These are phyloP conservation scores for Stentor coeruleus DNA, from an alignment of 73 alveolate genomes.

Conservation along the genomic window DNA sequence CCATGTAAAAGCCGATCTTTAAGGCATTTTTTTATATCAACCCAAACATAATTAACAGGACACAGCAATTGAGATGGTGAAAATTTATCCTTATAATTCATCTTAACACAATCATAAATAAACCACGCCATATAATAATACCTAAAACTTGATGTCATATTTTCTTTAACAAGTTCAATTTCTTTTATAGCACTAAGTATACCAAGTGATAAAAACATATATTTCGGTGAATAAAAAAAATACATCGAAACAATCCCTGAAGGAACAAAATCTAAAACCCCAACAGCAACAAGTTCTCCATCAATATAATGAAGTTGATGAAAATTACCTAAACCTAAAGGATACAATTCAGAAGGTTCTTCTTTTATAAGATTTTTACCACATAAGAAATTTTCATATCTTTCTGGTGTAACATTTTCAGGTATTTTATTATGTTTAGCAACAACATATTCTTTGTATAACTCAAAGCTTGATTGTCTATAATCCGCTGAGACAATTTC, in stretches of 20 bases:
- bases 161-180: conserved; percentile 72
- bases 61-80: conserved; percentile 69
- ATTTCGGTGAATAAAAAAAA: conserved; percentile 89
- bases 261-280: conserved; percentile 82
- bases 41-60: conserved; percentile 65
- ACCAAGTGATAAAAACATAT: conserved; percentile 78
- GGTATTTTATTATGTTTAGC: conserved; percentile 48
- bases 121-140: conserved; percentile 79
- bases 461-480: conserved; percentile 39
- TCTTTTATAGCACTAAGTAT: conserved; percentile 81
- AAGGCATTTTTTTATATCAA: conserved; percentile 40
- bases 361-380: conserved; percentile 39
- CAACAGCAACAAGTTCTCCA: conserved; percentile 85
- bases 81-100: conserved; percentile 68
- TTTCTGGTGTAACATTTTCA: conserved; percentile 31
- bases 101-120: conserved; percentile 54
- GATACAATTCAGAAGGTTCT: conserved; percentile 43
- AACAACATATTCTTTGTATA: conserved; percentile 50
- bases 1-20: too few species aligned
- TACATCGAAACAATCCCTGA: conserved; percentile 53
- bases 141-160: conserved; percentile 45
- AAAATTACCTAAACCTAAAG: conserved; percentile 71
- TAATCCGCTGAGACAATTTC: conserved; percentile 41
- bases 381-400: conserved; percentile 51
- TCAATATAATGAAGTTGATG: conserved; percentile 89